Percentiles rank a stretch among this genome's conserved stretches.
Conservation (phyloP, 768 basidiomycete species). For the Cystobasidium ongulense region DNA sequence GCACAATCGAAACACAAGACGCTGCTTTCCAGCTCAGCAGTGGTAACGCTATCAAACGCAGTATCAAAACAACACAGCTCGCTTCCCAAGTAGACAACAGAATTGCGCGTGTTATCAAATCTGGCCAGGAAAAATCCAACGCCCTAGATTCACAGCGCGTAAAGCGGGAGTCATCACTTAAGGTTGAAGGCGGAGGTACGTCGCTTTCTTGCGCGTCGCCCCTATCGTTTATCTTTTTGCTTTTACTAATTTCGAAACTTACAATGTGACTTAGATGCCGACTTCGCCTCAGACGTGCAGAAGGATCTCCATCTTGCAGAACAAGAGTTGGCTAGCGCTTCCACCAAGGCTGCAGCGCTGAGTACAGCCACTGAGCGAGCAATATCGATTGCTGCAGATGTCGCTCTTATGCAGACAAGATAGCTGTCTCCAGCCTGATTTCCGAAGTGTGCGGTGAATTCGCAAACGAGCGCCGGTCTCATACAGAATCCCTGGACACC, state of each 20-base stretch:
- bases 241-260: no score
- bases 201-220: no score
- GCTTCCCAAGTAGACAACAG: background rate
- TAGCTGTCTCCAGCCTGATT: no score
- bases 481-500: no score
- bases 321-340: background rate
- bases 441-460: no score
- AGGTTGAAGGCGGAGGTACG: background rate
- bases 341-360: background rate
- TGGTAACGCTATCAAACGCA: background rate
- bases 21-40: constrained; percentile 7
- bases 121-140: background rate
- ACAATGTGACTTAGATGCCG: background rate
- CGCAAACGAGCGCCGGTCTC: no score
- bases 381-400: background rate
- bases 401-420: background rate
- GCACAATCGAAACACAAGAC: background rate
- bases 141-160: background rate
- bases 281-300: background rate
- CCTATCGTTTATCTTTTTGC: no score
- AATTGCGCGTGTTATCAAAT: background rate
- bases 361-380: background rate
- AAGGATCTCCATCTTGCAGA: background rate
- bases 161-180: background rate
- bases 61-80: background rate